phyloP scores from a whole-genome alignment of 371 early-diverging fungal genomes.

The Mortierella sp. region DNA sequence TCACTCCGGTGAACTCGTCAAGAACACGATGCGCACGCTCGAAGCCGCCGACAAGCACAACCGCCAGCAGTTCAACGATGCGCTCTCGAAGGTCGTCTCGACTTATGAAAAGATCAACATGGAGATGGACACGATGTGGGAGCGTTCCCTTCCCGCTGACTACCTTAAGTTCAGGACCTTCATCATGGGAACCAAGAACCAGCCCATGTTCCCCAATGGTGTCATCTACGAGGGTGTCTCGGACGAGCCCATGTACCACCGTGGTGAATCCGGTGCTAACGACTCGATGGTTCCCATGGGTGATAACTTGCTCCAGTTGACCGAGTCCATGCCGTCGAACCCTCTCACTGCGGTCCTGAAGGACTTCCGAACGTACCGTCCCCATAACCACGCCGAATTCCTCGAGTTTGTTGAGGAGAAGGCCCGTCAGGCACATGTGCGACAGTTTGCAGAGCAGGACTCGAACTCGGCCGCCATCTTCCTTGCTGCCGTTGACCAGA shows the following conservation, averaged over 20 bases:
- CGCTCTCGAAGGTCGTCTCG: conserved; percentile 65
- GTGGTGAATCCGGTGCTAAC: conserved; percentile 91
- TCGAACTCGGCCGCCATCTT: conserved; percentile 73
- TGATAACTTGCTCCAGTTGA: conserved; percentile 87
- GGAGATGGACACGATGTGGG: conserved; percentile 88
- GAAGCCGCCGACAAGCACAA: conserved; percentile 63
- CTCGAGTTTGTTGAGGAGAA: conserved; percentile 72
- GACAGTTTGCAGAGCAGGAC: conserved; percentile 64
- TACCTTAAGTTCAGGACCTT: conserved; percentile 89
- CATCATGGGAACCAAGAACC: conserved; percentile 89
- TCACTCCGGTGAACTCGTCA: conserved; percentile 76
- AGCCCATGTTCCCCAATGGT: conserved; percentile 91
- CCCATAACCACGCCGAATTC: conserved; percentile 81
- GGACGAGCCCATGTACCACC: conserved; percentile 70
- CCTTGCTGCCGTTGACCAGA: conserved; percentile 83
- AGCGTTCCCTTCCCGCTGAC: conserved; percentile 73
- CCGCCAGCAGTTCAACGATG: conserved; percentile 70
- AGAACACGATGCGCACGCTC: conserved; percentile 67
- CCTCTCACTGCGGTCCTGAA: conserved; percentile 80
- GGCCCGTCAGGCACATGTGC: conserved; percentile 58
- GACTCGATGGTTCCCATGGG: conserved; percentile 87
- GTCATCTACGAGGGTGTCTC: conserved; percentile 85
- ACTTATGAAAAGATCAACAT: conserved; percentile 76
- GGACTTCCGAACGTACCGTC: conserved; percentile 85
- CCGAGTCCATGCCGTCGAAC: conserved; percentile 83